Evolutionary conservation across 1,139 yeast genomes (phyloP).

Genomic region (Nakaseomyces nivariensis): DNA sequence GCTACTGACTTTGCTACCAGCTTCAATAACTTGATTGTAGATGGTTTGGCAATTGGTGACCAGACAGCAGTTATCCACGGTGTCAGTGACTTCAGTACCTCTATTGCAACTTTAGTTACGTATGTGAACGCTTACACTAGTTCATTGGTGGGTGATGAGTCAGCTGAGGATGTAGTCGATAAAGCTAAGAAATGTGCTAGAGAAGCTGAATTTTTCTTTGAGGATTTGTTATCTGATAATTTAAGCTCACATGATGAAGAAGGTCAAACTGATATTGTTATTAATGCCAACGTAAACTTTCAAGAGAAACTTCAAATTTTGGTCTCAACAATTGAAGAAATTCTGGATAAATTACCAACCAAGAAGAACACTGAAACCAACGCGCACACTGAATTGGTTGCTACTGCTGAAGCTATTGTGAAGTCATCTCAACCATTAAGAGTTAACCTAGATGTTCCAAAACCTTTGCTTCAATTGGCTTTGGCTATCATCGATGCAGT

Average conservation of each 20-base stretch:
- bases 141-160: conserved; percentile 13
- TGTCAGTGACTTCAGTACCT: conserved; percentile 55
- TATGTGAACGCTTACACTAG: conserved; percentile 28
- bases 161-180: conserved; percentile 37
- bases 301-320: conserved; percentile 62
- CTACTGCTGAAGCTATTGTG: conserved; percentile 50
- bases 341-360: conserved; percentile 4
- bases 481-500: conserved; percentile 76
- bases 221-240: conserved; percentile 45
- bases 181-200: conserved; percentile 50
- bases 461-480: conserved; percentile 70
- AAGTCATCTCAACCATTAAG: conserved; percentile 58
- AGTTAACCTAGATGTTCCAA: conserved; percentile 62
- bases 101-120: conserved; percentile 46
- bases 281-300: conserved; percentile 63
- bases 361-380: conserved; percentile 42
- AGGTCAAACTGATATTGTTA: conserved; percentile 58
- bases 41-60: conserved; percentile 57
- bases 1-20: conserved; percentile 77
- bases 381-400: conserved; percentile 32
- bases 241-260: conserved; percentile 47
- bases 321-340: conserved; percentile 27
- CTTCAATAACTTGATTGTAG: conserved; percentile 69
- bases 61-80: conserved; percentile 59
- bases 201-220: conserved; percentile 54